Base-by-base conservation (phyloP, 345 rosid species). In the Hypericum perforatum region DNA sequence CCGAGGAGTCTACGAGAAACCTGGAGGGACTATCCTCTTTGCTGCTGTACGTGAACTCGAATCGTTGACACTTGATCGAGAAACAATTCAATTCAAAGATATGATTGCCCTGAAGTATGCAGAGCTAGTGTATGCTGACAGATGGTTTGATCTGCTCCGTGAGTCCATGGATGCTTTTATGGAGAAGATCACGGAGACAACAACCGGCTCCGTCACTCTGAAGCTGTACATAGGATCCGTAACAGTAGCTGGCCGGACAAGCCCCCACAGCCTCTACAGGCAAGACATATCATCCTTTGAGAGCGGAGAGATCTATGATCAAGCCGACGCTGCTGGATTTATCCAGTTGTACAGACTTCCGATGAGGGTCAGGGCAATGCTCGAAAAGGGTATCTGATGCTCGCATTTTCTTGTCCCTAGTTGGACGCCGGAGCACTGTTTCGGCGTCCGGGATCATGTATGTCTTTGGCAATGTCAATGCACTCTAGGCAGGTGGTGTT, bases 1-100 rank as follows among this genome's bases (percentile, higher is more conserved):
- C 49, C 95, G 96, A 0, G 98, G 98, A 22, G 94, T 87, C n/a
- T 91, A 91, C 54, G 98, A 87, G 73, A 87, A 96, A 67, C 98
- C 96, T 2, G 98, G 98, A 41, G 96, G 98, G 12, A 85, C 95
- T 37, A 82, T 92, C 68, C 88, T 92, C 7, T 92, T 74, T 53
- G 52, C 70, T n/a, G 98, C 94, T 1, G 82, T 46, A 0, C 88
- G 78, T 6, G 96, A 88, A 57, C 83, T 92, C 38, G 98, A 92
- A 70, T 75, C 95, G 5, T 67, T 92, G 22, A 85, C 95, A 6
- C 80, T 92, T 6, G 98, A 92, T 57, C 63, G 96, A 55, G 96
- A 82, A 57, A 75, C 89, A 6, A 77, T 88, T 56, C 90, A 83
- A 74, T 74, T 80, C 16, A 92, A 92, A 70, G 98, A 82, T 61